Conservation (phyloP, 768 basidiomycete genomes). For the Agrocybe pediades region DNA sequence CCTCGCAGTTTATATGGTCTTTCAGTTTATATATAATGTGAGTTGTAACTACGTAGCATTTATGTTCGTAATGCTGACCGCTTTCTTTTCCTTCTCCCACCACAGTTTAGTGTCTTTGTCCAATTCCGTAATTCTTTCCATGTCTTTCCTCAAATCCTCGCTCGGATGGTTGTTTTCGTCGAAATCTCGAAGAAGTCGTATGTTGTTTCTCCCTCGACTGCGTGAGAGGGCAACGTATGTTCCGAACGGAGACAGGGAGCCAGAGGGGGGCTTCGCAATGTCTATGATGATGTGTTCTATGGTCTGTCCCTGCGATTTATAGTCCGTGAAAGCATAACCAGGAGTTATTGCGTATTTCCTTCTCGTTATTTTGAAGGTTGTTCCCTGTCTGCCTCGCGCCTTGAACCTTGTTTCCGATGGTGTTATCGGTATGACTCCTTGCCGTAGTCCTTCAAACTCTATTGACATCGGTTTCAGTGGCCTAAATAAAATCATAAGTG, state of each 20-base stretch:
- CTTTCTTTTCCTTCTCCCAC: no score
- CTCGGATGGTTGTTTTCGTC: slow-evolving; percentile 5
- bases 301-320: slow-evolving; percentile 40
- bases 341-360: slow-evolving; percentile 31
- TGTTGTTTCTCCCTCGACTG: slow-evolving; percentile 23
- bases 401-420: slow-evolving; percentile 11
- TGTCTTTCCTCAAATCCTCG: slow-evolving; percentile 4
- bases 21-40: no score
- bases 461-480: slow-evolving; percentile 17
- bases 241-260: slow-evolving; percentile 29
- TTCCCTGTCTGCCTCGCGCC: slow-evolving; percentile 2
- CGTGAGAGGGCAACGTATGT: slow-evolving; percentile 35
- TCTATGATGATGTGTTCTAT: slow-evolving; percentile 34
- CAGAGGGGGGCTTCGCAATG: slow-evolving; percentile 28
- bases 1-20: no score
- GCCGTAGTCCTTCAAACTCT: slow-evolving; percentile 24
- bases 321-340: slow-evolving; percentile 42
- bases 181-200: slow-evolving; percentile 8
- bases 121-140: slow-evolving; percentile 1
- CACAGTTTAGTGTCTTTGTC: background rate
- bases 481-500: slow-evolving; percentile 31
- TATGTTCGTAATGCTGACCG: no score
- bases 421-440: slow-evolving; percentile 26
- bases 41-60: no score
- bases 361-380: slow-evolving; percentile 8